Conservation (phyloP, 208 protist species). For the Naegleria fowleri region DNA sequence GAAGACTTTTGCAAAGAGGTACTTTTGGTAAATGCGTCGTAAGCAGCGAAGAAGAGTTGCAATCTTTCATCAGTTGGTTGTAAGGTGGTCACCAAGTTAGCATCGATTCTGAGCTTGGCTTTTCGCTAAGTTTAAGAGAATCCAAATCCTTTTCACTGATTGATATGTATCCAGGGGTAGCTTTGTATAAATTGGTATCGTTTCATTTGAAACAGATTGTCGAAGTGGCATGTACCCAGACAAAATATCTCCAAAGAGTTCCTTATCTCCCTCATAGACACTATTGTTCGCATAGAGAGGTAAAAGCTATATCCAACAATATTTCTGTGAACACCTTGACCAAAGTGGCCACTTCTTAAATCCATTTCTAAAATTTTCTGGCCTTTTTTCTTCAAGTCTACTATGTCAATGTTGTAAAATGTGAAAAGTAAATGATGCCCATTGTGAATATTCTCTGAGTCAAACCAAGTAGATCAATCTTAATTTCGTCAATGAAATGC, state of each 20-base stretch:
- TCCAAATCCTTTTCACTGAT: background rate
- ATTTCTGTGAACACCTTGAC: background rate
- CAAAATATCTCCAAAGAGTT: background rate
- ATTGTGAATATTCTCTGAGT: background rate
- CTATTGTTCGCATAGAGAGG: background rate
- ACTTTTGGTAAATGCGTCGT: background rate
- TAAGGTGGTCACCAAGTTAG: background rate
- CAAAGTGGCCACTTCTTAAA: background rate
- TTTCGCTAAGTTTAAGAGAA: background rate
- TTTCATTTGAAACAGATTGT: background rate
- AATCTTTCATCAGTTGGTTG: background rate
- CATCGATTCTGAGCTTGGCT: background rate
- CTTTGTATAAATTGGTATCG: background rate
- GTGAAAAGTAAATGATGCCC: constrained; percentile 22
- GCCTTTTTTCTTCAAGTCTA: background rate
- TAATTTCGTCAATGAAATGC: constrained; percentile 25
- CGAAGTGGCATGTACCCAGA: background rate
- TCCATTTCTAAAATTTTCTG: background rate
- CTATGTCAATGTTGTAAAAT: constrained; percentile 6
- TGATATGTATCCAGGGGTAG: background rate
- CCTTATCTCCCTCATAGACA: background rate
- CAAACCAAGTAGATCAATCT: background rate
- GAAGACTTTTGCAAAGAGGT: background rate
- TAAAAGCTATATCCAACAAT: constrained; percentile 1
- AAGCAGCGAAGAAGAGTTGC: background rate